phyloP scores from a whole-genome alignment of 2,329 filamentous ascomycete genomes.

The Coniella vitis region DNA sequence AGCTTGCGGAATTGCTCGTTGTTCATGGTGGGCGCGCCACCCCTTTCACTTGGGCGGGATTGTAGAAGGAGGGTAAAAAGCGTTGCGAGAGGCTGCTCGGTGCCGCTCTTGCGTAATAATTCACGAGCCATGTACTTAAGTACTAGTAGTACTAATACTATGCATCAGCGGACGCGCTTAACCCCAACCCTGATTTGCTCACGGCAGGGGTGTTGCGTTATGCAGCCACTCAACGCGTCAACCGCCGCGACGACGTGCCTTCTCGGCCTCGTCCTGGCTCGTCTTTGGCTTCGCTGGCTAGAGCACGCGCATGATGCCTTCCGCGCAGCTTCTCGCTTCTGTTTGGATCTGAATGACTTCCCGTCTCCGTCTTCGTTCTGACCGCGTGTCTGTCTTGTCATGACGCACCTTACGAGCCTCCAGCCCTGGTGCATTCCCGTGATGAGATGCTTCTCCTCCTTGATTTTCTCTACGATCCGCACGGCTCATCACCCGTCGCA shows the following conservation, averaged over 20 bases:
- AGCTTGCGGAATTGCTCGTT: conserved; percentile 90
- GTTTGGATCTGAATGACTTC: background rate
- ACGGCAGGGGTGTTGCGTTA: too few species aligned
- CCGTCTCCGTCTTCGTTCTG: background rate
- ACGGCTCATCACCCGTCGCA: conserved; percentile 4
- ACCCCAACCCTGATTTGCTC: background rate
- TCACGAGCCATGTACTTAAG: too few species aligned
- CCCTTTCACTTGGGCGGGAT: too few species aligned
- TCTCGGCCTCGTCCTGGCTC: background rate
- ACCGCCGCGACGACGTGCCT: too few species aligned
- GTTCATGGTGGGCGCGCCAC: conserved; percentile 60
- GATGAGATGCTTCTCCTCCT: conserved; percentile 3
- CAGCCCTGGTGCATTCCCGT: background rate
- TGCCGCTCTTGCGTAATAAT: too few species aligned
- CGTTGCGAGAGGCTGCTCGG: too few species aligned
- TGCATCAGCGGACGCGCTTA: too few species aligned
- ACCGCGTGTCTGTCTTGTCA: background rate
- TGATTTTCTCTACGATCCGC: background rate
- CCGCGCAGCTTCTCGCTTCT: background rate
- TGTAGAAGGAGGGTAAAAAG: too few species aligned
- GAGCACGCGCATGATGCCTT: background rate
- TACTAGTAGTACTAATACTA: too few species aligned
- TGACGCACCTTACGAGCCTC: background rate
- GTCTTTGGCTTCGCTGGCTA: too few species aligned
- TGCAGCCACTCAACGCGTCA: background rate